Evolutionary conservation across 23 red algal species (phyloP), one percentile per base, ranked within the genome.

Genomic region (Chondrus crispus): DNA sequence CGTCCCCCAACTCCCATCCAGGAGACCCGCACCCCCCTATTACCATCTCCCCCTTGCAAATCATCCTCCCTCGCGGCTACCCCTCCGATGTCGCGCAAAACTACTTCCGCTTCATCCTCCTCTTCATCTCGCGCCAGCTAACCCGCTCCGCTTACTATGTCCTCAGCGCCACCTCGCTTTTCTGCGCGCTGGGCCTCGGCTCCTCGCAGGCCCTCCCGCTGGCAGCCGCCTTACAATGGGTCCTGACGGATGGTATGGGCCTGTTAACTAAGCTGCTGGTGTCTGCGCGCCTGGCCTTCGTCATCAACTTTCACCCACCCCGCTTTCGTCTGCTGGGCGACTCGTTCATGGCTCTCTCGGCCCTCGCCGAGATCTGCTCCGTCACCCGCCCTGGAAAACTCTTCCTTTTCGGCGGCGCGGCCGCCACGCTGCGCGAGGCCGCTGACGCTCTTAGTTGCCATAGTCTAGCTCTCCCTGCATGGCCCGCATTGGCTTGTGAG

Each of bases 231-330:
- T 40, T 88, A 24, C 95, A 98, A 42, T 98, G 96, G 96, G 93
- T 98, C 54, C 79, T 98, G 12, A 98, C 95, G 85, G 96, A 98
- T 85, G 96, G 96, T 45, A 55, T 98, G 53, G 96, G 93, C 4
- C 90, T 92, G 49, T 81, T 51, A 28, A 88, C 90, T 19, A 98
- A 98, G 68, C 48, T 98, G 33, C 40, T 89, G 12, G 66, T 95
- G 55, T 91, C 79, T 50, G 75, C 96, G 37, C 53, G 82, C 2
- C 71, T 98, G 62, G 93, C 89, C 62, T 76, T 88, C 29, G 57
- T 90, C 5, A 60, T 98, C 5, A 93, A 98, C 80, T 60, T 47
- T 12, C 83, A 93, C n/a, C 93, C 96, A 13, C 95, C 95, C 49
- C 88, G 88, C 19, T 98, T 79, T 57, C 93, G 96, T 19, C 49